Percentiles rank a stretch among this genome's conserved stretches.
Conservation (phyloP, 805 yeast species). For the Yarrowia sp. region DNA sequence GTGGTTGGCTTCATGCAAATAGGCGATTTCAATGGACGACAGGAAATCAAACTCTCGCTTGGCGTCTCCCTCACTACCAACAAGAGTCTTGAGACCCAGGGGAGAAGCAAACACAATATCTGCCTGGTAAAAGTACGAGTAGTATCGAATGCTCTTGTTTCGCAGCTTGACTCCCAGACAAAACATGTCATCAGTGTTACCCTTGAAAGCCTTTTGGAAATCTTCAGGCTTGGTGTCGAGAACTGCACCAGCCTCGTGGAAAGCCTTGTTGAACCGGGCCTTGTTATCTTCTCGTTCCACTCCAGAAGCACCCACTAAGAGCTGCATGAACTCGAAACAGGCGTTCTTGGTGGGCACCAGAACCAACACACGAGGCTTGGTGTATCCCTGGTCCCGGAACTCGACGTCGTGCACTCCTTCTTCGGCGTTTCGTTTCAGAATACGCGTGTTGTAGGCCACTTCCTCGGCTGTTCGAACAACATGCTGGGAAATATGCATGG, state of each 20-base stretch:
- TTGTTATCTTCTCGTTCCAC: slow-evolving; percentile 76
- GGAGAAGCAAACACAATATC: slow-evolving; percentile 92
- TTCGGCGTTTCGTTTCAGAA: slow-evolving; percentile 32
- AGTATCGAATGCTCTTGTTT: slow-evolving; percentile 78
- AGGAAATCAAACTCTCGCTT: slow-evolving; percentile 75
- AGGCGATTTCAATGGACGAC: slow-evolving; percentile 78
- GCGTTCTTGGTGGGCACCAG: slow-evolving; percentile 79
- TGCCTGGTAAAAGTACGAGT: slow-evolving; percentile 75
- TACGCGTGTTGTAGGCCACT: neutral
- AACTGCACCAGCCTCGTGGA: slow-evolving; percentile 49
- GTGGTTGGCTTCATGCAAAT: slow-evolving; percentile 81
- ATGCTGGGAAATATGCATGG: slow-evolving; percentile 21
- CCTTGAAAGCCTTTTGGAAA: slow-evolving; percentile 73
- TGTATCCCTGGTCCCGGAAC: slow-evolving; percentile 89
- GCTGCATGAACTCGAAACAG: slow-evolving; percentile 64
- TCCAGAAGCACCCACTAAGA: slow-evolving; percentile 59
- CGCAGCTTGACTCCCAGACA: slow-evolving; percentile 89
- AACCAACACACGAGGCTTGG: slow-evolving; percentile 83
- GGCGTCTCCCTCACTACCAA: slow-evolving; percentile 55
- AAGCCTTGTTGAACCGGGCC: slow-evolving; percentile 69
- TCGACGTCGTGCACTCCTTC: slow-evolving; percentile 55
- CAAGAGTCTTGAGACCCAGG: slow-evolving; percentile 74
- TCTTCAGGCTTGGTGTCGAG: slow-evolving; percentile 72
- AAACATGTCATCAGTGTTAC: slow-evolving; percentile 89
- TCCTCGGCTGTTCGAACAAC: slow-evolving; percentile 1